Percentiles rank a stretch among this genome's conserved stretches.
These are phyloP conservation scores for Termitomyces sp. DNA, from an alignment of 768 basidiomycete species.

Conservation along the genomic window DNA sequence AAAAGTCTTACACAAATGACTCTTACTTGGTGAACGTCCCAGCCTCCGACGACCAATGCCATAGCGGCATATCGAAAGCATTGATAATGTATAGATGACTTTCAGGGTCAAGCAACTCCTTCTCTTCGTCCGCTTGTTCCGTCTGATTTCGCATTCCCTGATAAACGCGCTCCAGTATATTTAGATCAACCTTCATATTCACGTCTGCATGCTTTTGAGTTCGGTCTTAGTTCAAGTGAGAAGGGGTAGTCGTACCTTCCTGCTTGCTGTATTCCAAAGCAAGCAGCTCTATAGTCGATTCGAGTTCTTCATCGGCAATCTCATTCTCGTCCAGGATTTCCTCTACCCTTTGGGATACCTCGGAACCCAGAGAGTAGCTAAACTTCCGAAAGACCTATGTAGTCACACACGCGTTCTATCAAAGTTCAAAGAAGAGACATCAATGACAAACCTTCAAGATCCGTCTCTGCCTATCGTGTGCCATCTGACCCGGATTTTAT, in stretches of 20 bases:
- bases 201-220: constrained; percentile 44
- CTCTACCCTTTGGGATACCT: constrained; percentile 67
- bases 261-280: constrained; percentile 88
- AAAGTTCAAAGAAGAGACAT: background rate
- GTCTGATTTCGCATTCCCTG: constrained; percentile 67
- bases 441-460: constrained; percentile 39
- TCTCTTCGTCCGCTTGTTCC: constrained; percentile 40
- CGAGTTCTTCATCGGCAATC: constrained; percentile 63
- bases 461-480: constrained; percentile 39
- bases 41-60: constrained; percentile 84
- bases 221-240: background rate
- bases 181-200: constrained; percentile 72
- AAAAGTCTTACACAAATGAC: background rate
- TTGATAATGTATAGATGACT: constrained; percentile 80
- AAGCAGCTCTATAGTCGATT: constrained; percentile 71
- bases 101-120: constrained; percentile 71
- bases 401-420: background rate
- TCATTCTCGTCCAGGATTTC: constrained; percentile 66
- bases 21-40: constrained; percentile 84
- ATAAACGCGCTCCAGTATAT: constrained; percentile 67
- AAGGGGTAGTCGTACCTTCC: constrained; percentile 49
- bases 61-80: constrained; percentile 93
- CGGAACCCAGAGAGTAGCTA: constrained; percentile 81
- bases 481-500: constrained; percentile 22
- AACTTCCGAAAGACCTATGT: constrained; percentile 79